These are phyloP conservation scores for Fraxinus angustifolia DNA, from an alignment of 305 asterid genomes.

Conservation along the genomic window DNA sequence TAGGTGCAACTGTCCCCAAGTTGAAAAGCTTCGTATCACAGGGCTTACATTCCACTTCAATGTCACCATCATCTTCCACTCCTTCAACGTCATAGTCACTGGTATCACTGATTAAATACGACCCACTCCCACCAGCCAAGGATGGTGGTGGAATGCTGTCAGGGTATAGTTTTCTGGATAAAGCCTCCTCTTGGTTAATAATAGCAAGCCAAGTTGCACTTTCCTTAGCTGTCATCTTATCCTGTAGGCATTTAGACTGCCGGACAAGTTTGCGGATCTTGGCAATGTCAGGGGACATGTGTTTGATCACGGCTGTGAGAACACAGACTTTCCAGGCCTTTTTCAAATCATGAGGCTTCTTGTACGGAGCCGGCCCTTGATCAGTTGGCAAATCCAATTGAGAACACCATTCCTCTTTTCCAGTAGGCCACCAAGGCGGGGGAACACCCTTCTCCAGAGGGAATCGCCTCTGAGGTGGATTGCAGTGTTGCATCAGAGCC, in stretches of 20 bases:
- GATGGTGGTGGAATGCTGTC: conserved; percentile 31
- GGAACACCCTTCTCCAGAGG: conserved; percentile 59
- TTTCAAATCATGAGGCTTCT: conserved; percentile 69
- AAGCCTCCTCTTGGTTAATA: conserved; percentile 53
- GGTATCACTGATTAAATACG: conserved; percentile 28
- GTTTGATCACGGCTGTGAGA: conserved; percentile 57
- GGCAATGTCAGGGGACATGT: conserved; percentile 55
- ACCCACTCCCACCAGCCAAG: conserved; percentile 27
- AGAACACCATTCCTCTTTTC: conserved; percentile 60
- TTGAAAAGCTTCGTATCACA: conserved; percentile 27
- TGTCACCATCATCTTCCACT: conserved; percentile 27
- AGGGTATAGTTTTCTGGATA: conserved; percentile 39
- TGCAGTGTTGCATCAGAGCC: conserved; percentile 65
- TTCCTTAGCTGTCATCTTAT: conserved; percentile 74
- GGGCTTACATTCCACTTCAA: conserved; percentile 39
- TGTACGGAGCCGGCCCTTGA: conserved; percentile 54
- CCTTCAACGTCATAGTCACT: conserved; percentile 64
- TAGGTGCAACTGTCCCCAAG: conserved; percentile 22
- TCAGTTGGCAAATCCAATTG: conserved; percentile 42
- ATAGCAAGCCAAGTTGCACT: conserved; percentile 60
- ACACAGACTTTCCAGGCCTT: conserved; percentile 64
- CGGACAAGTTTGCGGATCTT: conserved; percentile 54
- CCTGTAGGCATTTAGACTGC: conserved; percentile 64
- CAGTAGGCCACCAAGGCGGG: conserved; percentile 76
- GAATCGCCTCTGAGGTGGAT: conserved; percentile 64